phyloP scores from a whole-genome alignment of 148 eudicot genomes.

The Camellia japonica region DNA sequence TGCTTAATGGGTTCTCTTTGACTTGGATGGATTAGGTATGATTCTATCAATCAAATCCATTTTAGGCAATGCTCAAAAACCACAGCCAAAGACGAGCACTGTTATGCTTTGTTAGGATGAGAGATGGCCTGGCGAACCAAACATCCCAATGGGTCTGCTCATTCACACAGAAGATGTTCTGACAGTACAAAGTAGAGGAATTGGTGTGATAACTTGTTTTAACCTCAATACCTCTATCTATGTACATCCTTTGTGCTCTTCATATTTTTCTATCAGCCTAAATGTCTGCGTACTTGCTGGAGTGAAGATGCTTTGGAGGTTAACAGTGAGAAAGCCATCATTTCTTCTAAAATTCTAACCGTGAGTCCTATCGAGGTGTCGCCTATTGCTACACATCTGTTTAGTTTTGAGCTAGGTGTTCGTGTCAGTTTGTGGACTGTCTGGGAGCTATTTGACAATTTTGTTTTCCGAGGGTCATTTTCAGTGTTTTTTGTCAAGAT shows the following conservation, averaged over 20 bases:
- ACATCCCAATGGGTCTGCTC: not conserved
- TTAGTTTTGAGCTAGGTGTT: too few species aligned
- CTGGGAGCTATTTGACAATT: too few species aligned
- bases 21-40: slow-evolving; percentile 27
- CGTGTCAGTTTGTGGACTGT: too few species aligned
- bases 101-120: not conserved
- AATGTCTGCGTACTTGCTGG: slow-evolving; percentile 34
- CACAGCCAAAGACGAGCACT: not conserved
- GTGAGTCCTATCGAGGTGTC: too few species aligned
- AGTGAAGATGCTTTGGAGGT: slow-evolving; percentile 57
- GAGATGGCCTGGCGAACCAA: not conserved
- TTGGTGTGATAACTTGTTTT: not conserved
- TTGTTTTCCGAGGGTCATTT: too few species aligned
- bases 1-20: slow-evolving; percentile 49
- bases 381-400: too few species aligned
- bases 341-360: too few species aligned
- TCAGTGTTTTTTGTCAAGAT: too few species aligned
- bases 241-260: too few species aligned
- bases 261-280: not conserved
- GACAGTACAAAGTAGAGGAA: not conserved
- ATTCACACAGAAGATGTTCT: not conserved
- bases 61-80: not conserved
- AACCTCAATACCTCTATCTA: not conserved
- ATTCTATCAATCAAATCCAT: slow-evolving; percentile 2
- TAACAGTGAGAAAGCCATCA: slow-evolving; percentile 33